These are phyloP conservation scores for Ploettnerulaceae sp. DNA, from an alignment of 2,329 filamentous ascomycete genomes.

Conservation along the genomic window DNA sequence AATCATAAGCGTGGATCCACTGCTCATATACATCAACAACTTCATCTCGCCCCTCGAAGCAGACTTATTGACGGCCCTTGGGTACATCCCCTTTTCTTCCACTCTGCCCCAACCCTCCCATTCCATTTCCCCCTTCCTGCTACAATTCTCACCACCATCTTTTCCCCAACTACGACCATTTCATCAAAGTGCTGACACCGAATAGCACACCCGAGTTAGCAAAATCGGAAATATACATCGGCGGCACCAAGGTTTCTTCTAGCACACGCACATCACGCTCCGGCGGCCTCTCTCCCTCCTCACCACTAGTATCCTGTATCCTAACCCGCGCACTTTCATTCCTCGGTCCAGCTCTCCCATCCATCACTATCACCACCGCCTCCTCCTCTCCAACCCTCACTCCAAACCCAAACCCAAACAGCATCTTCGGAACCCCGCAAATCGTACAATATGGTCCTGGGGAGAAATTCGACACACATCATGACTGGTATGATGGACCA, in stretches of 20 bases:
- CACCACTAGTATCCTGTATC: slow-evolving; percentile 11
- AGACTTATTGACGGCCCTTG: slow-evolving; percentile 12
- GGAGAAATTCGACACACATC: slow-evolving; percentile 16
- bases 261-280: slow-evolving; percentile 13
- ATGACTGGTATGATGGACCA: slow-evolving; percentile 16
- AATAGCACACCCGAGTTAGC: slow-evolving; percentile 12
- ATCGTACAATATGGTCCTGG: slow-evolving; percentile 17
- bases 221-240: slow-evolving; percentile 10
- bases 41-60: slow-evolving; percentile 17
- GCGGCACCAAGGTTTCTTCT: not conserved
- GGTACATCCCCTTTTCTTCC: slow-evolving; percentile 11
- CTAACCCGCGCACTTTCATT: slow-evolving; percentile 12
- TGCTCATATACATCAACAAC: slow-evolving; percentile 27
- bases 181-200: not conserved
- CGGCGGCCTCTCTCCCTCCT: slow-evolving; percentile 7
- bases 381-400: slow-evolving; percentile 2
- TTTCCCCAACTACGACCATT: not conserved
- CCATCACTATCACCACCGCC: not conserved
- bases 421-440: slow-evolving; percentile 17
- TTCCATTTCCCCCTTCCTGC: not conserved
- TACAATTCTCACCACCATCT: not conserved
- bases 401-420: not conserved
- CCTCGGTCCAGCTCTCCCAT: slow-evolving; percentile 5
- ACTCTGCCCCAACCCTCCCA: not conserved
- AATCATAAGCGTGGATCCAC: slow-evolving; percentile 22